Percentiles rank a stretch among this genome's conserved stretches.
These are phyloP conservation scores for Sugiyamaella americana DNA, from an alignment of 805 yeast species.

Conservation along the genomic window DNA sequence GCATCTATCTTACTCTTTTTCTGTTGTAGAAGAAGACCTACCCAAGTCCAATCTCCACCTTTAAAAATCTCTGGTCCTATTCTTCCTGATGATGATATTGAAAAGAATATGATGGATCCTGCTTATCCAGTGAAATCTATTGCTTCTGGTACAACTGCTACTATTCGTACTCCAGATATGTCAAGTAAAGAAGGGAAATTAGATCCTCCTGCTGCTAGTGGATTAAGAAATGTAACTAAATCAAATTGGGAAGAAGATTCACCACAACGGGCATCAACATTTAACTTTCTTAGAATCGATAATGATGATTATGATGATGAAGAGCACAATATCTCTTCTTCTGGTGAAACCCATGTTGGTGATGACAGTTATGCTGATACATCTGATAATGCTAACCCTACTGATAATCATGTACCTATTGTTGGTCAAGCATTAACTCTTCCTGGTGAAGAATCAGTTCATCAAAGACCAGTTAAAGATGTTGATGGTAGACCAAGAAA, in stretches of 20 bases:
- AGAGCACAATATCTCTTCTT: slow-evolving; percentile 3
- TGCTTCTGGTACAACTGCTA: slow-evolving; percentile 10
- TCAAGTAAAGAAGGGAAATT: slow-evolving; percentile 21
- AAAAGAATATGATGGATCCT: slow-evolving; percentile 13
- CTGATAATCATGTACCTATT: not conserved
- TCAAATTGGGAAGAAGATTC: slow-evolving; percentile 27
- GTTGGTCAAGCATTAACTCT: slow-evolving; percentile 1
- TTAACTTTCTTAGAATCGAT: slow-evolving; percentile 34
- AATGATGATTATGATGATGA: slow-evolving; percentile 23
- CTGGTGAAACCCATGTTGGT: slow-evolving; percentile 7
- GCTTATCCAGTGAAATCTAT: slow-evolving; percentile 12
- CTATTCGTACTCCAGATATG: slow-evolving; percentile 12
- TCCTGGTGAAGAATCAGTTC: not conserved
- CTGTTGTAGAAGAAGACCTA: slow-evolving; percentile 43
- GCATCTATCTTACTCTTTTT: slow-evolving; percentile 51
- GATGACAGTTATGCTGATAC: not conserved
- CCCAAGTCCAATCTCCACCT: slow-evolving; percentile 20
- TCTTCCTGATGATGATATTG: slow-evolving; percentile 22
- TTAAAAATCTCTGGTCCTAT: slow-evolving; percentile 36
- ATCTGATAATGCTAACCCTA: slow-evolving; percentile 2
- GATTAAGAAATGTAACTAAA: not conserved
- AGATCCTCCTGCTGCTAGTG: slow-evolving; percentile 17
- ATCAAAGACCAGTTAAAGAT: slow-evolving; percentile 20
- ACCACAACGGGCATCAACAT: slow-evolving; percentile 33
- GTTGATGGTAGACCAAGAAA: slow-evolving; percentile 34